phyloP scores from a whole-genome alignment of 192 early-diverging fungal species.

The Ambispora gerdemannii region DNA sequence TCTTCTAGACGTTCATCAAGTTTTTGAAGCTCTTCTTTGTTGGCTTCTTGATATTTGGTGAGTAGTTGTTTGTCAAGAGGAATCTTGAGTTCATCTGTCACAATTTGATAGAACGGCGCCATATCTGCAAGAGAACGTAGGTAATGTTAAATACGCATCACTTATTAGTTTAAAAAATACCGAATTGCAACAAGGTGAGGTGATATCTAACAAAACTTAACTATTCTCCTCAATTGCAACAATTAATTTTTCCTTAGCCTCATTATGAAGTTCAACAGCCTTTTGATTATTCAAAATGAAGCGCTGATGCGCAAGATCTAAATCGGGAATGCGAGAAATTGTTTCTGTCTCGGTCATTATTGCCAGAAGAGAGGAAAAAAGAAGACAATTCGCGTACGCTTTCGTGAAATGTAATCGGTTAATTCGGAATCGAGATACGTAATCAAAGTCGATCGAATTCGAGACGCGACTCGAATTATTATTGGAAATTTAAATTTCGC shows the following conservation, averaged over 20 bases:
- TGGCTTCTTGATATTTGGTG: conserved; percentile 57
- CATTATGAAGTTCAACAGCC: conserved; percentile 61
- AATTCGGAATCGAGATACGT: no score
- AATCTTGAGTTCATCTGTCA: conserved; percentile 63
- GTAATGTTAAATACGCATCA: neutral
- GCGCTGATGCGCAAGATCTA: conserved; percentile 78
- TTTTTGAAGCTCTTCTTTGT: conserved; percentile 70
- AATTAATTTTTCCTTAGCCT: conserved; percentile 68
- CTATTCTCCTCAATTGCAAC: conserved; percentile 79
- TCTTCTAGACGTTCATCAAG: conserved; percentile 85
- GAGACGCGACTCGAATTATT: no score
- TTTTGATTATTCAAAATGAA: conserved; percentile 73
- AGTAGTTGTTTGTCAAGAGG: conserved; percentile 54
- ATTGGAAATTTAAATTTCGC: no score
- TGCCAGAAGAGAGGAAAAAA: no score
- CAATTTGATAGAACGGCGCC: conserved; percentile 74
- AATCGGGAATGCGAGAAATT: conserved; percentile 82
- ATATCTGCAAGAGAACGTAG: conserved; percentile 78
- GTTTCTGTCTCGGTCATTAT: no score
- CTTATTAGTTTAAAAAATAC: neutral
- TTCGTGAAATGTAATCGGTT: no score
- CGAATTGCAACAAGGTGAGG: neutral
- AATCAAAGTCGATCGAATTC: no score
- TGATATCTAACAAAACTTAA: conserved; percentile 45
- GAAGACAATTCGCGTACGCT: no score